Evolutionary conservation across 441 rosid species (phyloP).

Genomic region (Gossypium davidsonii): DNA sequence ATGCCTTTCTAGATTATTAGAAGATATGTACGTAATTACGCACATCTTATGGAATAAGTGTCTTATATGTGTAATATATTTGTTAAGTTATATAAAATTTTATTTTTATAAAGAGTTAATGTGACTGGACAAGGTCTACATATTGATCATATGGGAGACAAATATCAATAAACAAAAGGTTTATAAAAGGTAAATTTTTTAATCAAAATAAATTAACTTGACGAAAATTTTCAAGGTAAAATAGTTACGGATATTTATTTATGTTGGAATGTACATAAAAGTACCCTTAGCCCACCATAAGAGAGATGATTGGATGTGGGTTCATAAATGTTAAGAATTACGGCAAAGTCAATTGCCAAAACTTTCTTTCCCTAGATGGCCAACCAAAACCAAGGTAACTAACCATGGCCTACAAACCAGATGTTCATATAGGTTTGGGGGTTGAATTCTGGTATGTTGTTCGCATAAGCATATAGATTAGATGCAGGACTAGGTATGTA

Average conservation of each 20-base stretch:
- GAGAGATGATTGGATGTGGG: background rate
- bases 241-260: too few relatives aligned
- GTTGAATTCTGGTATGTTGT: background rate
- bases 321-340: background rate
- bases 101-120: too few relatives aligned
- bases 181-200: too few relatives aligned
- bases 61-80: too few relatives aligned
- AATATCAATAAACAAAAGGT: too few relatives aligned
- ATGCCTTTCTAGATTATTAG: too few relatives aligned
- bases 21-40: too few relatives aligned
- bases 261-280: background rate
- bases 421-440: background rate
- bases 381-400: background rate
- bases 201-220: too few relatives aligned
- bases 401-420: background rate
- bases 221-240: accelerated
- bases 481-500: background rate
- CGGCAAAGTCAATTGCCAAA: background rate
- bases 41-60: too few relatives aligned
- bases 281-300: slow-evolving; percentile 20
- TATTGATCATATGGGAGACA: accelerated
- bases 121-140: accelerated
- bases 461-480: background rate
- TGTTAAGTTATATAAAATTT: too few relatives aligned
- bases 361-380: background rate